Percentiles rank a stretch among this genome's conserved stretches.
phyloP scores from a whole-genome alignment of 2,329 filamentous ascomycete genomes.

The Ceratocystis cubensis region DNA sequence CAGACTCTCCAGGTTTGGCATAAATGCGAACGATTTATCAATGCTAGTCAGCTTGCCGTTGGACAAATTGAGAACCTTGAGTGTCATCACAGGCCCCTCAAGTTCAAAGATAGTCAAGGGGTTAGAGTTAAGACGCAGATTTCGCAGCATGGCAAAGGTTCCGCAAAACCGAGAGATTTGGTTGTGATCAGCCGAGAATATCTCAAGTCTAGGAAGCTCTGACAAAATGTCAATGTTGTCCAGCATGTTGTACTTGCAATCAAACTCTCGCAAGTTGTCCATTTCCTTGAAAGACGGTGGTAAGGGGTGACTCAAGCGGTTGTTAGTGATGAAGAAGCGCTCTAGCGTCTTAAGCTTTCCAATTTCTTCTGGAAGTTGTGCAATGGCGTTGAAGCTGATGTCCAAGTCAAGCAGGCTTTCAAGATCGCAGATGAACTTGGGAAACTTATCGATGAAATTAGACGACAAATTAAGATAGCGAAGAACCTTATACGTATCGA shows the following conservation, averaged over 20 bases:
- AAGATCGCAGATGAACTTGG: constrained; percentile 70
- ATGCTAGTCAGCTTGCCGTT: constrained; percentile 84
- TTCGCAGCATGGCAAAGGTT: constrained; percentile 71
- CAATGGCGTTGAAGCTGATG: constrained; percentile 90
- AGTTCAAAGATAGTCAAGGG: constrained; percentile 91
- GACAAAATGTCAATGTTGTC: constrained; percentile 79
- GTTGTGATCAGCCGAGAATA: constrained; percentile 84
- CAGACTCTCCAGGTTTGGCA: constrained; percentile 75
- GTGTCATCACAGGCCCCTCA: constrained; percentile 58
- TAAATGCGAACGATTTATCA: constrained; percentile 75
- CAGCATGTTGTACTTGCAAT: constrained; percentile 86
- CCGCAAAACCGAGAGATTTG: constrained; percentile 80
- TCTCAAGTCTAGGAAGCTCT: constrained; percentile 72
- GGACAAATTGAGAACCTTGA: constrained; percentile 79
- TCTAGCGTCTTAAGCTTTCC: constrained; percentile 69
- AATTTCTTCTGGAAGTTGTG: constrained; percentile 61
- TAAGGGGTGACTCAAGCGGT: constrained; percentile 65
- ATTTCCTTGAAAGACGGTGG: constrained; percentile 62
- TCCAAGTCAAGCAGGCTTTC: constrained; percentile 81
- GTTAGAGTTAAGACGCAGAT: constrained; percentile 84
- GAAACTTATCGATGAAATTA: constrained; percentile 78
- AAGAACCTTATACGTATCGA: constrained; percentile 65
- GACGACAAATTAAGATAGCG: constrained; percentile 85
- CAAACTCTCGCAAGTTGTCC: constrained; percentile 71
- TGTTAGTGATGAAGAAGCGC: constrained; percentile 90